Percentiles rank a stretch among this genome's conserved stretches.
phyloP scores from a whole-genome alignment of 108 stramenopile genomes.

The Cyclostephanos invisitatus region DNA sequence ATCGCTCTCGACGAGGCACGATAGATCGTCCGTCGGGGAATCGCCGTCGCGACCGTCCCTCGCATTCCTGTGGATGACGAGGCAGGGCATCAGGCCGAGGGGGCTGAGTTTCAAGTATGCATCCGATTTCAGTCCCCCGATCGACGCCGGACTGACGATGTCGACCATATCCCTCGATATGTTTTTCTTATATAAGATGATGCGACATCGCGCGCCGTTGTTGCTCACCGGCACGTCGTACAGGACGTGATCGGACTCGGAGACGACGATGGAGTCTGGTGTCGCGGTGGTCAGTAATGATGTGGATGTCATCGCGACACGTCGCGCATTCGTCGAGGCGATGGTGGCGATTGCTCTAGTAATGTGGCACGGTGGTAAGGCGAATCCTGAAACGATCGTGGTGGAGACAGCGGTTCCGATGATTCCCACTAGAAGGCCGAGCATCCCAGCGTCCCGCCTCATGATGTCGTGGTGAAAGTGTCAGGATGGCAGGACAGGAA shows the following conservation, averaged over 20 bases:
- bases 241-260: conserved; percentile 57
- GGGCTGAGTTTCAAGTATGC: conserved; percentile 84
- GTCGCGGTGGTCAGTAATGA: conserved; percentile 3
- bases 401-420: not conserved
- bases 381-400: too few species aligned
- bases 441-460: not conserved
- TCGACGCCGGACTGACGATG: conserved; percentile 64
- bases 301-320: not conserved
- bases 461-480: not conserved
- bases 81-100: conserved; percentile 89
- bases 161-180: conserved; percentile 64
- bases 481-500: too few species aligned
- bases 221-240: conserved; percentile 94
- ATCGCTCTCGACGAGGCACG: conserved; percentile 76
- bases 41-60: too few species aligned
- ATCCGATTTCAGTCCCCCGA: conserved; percentile 86
- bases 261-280: conserved; percentile 1
- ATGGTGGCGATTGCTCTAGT: too few species aligned
- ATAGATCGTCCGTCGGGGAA: conserved; percentile 14
- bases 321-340: too few species aligned
- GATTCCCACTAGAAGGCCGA: not conserved
- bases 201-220: conserved; percentile 90
- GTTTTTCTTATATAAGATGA: conserved; percentile 81
- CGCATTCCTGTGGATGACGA: conserved; percentile 41
- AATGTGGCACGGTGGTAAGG: too few species aligned